Base-by-base conservation (phyloP, 1,139 yeast species). In the Saccharomyces uvarum region DNA sequence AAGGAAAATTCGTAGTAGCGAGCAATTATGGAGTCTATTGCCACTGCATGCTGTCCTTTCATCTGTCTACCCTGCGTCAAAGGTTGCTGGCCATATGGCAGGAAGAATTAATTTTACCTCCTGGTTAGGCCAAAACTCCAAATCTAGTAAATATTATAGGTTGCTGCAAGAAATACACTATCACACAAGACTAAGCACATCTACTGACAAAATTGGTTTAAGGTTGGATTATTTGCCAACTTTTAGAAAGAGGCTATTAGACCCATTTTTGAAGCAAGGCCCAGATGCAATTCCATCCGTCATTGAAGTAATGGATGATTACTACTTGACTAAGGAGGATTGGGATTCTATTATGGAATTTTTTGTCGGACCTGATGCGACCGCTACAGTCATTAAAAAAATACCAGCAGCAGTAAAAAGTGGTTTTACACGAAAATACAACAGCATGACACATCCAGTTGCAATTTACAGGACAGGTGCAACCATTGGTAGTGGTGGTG, bases 11-110 rank as follows among this genome's bases (percentile, higher is more conserved):
- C 86, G 96, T 64, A 87, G 96, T 47, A 81, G 95, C 50, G 97
- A 91, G 64, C 99, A 93, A 71, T 91, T 88, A 64, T 95, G 99
- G 99, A 83, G 95, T 60, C 76, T 95, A 60, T 79, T 95, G 75
- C 99, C 99, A 2, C 79, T 90, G 63, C 97, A 91, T 72, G 98
- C 93, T 0, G 79, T 90, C 2, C 76, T 88, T 78, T 91, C 98
- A 0, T 82, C 96, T 0, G 89, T 95, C 13, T 75, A 82, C 48
- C 99, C 99, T 0, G 77, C 90, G 0, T 83, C 83, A 50, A 80
- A 77, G 59, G 83, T 89, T 16, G 86, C 90, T 11, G 99, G 99
- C 2, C 79, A 77, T 53, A 73, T 86, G 49, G 73, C 78, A 2
- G 86, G 86, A 8, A 76, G 96, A 62, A 82, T 85, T 56, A 84